Evolutionary conservation across 345 rosid genomes (phyloP), one percentile per base, ranked within the genome.

Genomic region (Lepidium didymum): DNA sequence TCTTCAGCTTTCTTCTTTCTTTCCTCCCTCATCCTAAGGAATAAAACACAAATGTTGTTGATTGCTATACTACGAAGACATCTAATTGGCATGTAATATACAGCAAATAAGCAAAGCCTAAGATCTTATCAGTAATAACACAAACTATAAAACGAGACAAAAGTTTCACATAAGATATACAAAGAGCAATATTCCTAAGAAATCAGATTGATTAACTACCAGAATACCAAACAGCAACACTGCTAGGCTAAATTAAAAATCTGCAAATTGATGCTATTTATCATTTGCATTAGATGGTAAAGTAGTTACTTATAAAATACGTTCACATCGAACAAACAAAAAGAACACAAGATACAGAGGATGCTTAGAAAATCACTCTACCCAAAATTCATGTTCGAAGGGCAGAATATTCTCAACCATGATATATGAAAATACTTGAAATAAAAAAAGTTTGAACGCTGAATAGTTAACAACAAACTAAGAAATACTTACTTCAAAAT

Each of bases 1-100:
- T 67, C 84, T 60, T 85, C 96, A 62, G 74, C 44, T 64, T 87
- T 84, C 73, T 84, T 87, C 80, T 74, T 91, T 73, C 96, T 85
- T 78, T 87, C 89, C 76, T 87, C 96, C 80, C 78, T 91, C 88
- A 92, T 83, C 89, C 99, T 88, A 49, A 25, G 37, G 65, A 40
- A 38, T 52, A 47, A 31, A 54, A 62, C 63, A 74, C 3, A 55
- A 35, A 36, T 5, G 8, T 1, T 21, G 27, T 51, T 5, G 25
- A 42, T 59, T 51, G 12, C 6, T 19, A 21, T 4, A 47, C 10
- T 1, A 29, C 6, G 7, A 3, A 11, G 10, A 52, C 23, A 49
- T 43, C 23, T 36, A 41, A 1, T 57, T 57, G 52, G 35, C 60
- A 47, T 37, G 41, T 57, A 58, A 9, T 41, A 71, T 13, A n/a